Evolutionary conservation across 148 eudicot genomes (phyloP).

Genomic region (Camellia lanceoleosa): DNA sequence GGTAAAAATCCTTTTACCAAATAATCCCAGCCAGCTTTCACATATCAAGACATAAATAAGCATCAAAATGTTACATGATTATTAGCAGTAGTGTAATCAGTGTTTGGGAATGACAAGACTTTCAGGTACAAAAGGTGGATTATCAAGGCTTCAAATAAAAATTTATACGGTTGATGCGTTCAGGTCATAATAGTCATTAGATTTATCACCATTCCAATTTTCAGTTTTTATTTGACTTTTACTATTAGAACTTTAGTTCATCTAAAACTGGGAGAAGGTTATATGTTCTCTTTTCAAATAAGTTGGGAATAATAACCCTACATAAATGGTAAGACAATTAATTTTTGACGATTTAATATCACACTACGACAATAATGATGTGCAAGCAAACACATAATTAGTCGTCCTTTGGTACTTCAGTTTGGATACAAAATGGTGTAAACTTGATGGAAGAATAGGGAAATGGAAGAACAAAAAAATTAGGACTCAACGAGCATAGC

Average conservation of each 20-base stretch:
- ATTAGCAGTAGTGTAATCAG: neutral
- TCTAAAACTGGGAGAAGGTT: neutral
- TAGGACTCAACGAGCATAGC: neutral
- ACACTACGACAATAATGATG: neutral
- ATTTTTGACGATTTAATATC: neutral
- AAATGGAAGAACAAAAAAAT: neutral
- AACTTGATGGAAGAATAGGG: neutral
- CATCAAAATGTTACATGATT: neutral
- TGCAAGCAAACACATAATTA: neutral
- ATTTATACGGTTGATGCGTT: neutral
- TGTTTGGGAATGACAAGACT: neutral
- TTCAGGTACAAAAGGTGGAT: neutral
- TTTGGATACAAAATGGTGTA: conserved; percentile 1
- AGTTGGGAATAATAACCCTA: neutral
- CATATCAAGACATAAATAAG: neutral
- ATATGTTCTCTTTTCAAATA: neutral
- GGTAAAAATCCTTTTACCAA: neutral
- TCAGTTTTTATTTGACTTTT: neutral
- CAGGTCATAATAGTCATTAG: neutral
- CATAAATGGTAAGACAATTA: neutral
- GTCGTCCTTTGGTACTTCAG: neutral
- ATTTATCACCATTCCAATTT: neutral
- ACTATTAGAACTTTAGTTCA: neutral
- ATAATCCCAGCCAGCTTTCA: neutral
- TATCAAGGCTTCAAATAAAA: neutral